Base-by-base conservation (phyloP, 2,329 filamentous ascomycete genomes). In the Fusarium drepaniforme region DNA sequence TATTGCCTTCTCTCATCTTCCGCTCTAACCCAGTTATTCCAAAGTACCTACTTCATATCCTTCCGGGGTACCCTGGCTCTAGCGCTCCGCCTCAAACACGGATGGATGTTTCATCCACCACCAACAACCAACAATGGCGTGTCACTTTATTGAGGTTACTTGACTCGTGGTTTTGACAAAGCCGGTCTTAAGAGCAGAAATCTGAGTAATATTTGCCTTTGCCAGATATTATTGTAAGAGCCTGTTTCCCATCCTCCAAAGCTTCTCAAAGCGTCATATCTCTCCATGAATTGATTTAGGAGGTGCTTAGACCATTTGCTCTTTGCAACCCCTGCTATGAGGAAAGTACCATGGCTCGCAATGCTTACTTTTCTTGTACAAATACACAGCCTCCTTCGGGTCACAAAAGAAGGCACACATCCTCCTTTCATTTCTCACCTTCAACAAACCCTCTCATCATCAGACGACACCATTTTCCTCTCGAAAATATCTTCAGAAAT, bases 401-500 rank as follows among this genome's bases (percentile, higher is more conserved):
- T 18, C 37, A 58, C n/a, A 58, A 23, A 58, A 58, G 56, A 16
- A 58, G 9, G 13, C 13, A 18, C 49, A 53, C 56, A 25, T 18
- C 33, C 33, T 58, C 33, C 30, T 37, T 35, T 58, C n/a, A 37
- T 58, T 56, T 33, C 28, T 53, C 49, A n/a, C 8, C 49, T 15
- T 21, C 11, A 56, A 21, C 13, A n/a, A 35, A 56, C 11, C 2
- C 49, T 8, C 12, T 33, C 49, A 7, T 12, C 25, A 53, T 30
- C 49, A n/a, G 18, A 53, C 49, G 25, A 13, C 16, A n/a, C 16
- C 11, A 30, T 25, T 53, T 30, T 9, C 23, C 6, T 53, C 49
- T 53, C 30, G 1, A 33, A 7, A 13, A 28, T 53, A 9, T 33
- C 49, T 33, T 56, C 25, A 33, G 1, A 33, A 33, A 15, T 6